Evolutionary conservation across 2,329 filamentous ascomycete genomes (phyloP).

Genomic region (Penicillium sp.): DNA sequence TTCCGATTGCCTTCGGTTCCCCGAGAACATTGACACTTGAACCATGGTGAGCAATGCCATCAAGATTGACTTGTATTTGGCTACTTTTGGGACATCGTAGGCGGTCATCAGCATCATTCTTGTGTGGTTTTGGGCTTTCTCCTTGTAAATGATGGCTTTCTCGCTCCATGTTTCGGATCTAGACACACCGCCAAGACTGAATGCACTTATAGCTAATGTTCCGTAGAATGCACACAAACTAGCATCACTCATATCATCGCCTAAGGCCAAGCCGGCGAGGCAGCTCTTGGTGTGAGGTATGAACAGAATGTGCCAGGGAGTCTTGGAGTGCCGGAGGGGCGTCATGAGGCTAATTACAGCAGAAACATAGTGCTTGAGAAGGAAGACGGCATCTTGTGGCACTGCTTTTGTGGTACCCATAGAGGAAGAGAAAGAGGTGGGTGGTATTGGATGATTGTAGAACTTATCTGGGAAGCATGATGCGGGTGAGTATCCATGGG

Average conservation of each 20-base stretch:
- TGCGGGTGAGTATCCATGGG: neutral
- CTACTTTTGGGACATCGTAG: conserved; percentile 34
- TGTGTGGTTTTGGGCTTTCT: conserved; percentile 32
- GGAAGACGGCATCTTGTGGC: conserved; percentile 36
- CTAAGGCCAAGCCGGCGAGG: conserved; percentile 44
- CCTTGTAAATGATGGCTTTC: conserved; percentile 29
- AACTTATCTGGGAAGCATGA: neutral
- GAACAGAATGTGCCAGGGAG: conserved; percentile 47
- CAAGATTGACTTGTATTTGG: conserved; percentile 47
- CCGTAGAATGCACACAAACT: conserved; percentile 42
- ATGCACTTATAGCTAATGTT: conserved; percentile 45
- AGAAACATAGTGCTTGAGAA: conserved; percentile 41
- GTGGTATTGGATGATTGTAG: conserved; percentile 8
- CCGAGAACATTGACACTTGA: conserved; percentile 36
- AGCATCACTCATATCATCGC: conserved; percentile 41
- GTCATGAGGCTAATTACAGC: conserved; percentile 34
- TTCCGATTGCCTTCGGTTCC: conserved; percentile 35
- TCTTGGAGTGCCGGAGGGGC: conserved; percentile 37
- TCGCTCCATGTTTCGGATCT: conserved; percentile 35
- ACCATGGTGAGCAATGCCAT: conserved; percentile 48
- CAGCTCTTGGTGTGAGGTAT: conserved; percentile 44
- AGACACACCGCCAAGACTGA: conserved; percentile 37
- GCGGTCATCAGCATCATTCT: conserved; percentile 37
- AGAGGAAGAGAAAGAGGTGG: neutral
- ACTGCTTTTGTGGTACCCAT: neutral